Base-by-base conservation (phyloP, 768 basidiomycete species). In the Hericium alpestre region DNA sequence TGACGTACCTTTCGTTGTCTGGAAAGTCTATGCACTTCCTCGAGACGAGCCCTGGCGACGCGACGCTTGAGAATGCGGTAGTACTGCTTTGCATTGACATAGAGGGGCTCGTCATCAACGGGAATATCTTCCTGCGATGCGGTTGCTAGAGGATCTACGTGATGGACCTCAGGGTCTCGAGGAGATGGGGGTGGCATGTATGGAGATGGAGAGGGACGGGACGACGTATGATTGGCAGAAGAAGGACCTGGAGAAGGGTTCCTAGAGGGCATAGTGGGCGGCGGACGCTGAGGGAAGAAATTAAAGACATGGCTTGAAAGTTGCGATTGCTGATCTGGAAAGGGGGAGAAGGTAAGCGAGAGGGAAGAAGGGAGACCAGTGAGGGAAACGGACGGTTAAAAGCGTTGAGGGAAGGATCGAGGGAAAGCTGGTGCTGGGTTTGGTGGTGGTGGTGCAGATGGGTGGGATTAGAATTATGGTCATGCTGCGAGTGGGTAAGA, bases 1-100 rank as follows among this genome's bases (percentile, higher is more conserved):
- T 5, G 27, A 67, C 64, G 43, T 41, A 90, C 95, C 83, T 99
- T 98, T 68, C 96, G 80, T 70, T 95, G 90, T 63, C 86, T 80
- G 57, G 92, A 93, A 61, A 99, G 81, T 61, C 92, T 79, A 63
- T 96, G 93, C 54, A 98, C 79, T 71, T 98, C 95, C 66, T 96
- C 94, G 54, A 97, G 78, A 51, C 96, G 79, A 3, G 92, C 90
- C 47, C 95, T 75, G 5, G 95, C 93, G 63, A 90, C 81, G 56
- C 96, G 81, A 61, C 96, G 81, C 76, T 98, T 97, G 71, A 99
- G 81, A 65, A 99, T 98, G 68, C 96, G 90, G 65, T 94, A 93
- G 70, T 98, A 99, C 73, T 99, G 96, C 69, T 99, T 99, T 58
- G 96, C 95, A 65, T 99, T 99, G 58, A 99, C 96, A 73, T 97